phyloP scores from a whole-genome alignment of 768 basidiomycete genomes.

The Mycena vitilis region DNA sequence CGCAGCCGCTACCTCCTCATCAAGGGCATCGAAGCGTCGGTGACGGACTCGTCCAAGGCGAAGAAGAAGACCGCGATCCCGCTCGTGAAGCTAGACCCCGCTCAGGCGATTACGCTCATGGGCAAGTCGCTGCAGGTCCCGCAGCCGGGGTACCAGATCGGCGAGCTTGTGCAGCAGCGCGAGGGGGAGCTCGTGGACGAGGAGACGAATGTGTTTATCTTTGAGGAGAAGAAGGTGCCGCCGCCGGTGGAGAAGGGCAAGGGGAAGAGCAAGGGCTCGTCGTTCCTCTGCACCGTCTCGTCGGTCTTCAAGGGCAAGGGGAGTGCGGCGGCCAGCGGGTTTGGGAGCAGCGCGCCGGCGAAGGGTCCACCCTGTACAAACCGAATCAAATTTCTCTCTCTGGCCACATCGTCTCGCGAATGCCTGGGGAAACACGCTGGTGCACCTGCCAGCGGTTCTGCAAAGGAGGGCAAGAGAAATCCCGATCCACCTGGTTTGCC shows the following conservation, averaged over 20 bases:
- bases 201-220: slow-evolving; percentile 60
- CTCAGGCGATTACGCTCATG: slow-evolving; percentile 55
- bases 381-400: too few species aligned
- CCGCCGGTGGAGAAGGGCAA: slow-evolving; percentile 29
- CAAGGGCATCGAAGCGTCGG: slow-evolving; percentile 34
- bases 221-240: slow-evolving; percentile 44
- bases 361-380: slow-evolving; percentile 44
- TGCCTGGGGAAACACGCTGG: too few species aligned
- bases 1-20: slow-evolving; percentile 75
- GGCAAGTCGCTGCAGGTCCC: slow-evolving; percentile 62
- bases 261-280: slow-evolving; percentile 30
- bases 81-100: slow-evolving; percentile 62
- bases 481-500: too few species aligned
- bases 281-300: slow-evolving; percentile 21
- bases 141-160: slow-evolving; percentile 66
- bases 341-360: slow-evolving; percentile 20
- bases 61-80: slow-evolving; percentile 44
- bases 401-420: too few species aligned
- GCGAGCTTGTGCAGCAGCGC: slow-evolving; percentile 57
- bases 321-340: slow-evolving; percentile 4
- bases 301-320: slow-evolving; percentile 29
- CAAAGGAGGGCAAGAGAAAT: too few species aligned
- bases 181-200: slow-evolving; percentile 54
- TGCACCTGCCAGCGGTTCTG: too few species aligned
- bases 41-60: slow-evolving; percentile 20